phyloP scores from a whole-genome alignment of 768 basidiomycete genomes.

The Mycena rebaudengoi region DNA sequence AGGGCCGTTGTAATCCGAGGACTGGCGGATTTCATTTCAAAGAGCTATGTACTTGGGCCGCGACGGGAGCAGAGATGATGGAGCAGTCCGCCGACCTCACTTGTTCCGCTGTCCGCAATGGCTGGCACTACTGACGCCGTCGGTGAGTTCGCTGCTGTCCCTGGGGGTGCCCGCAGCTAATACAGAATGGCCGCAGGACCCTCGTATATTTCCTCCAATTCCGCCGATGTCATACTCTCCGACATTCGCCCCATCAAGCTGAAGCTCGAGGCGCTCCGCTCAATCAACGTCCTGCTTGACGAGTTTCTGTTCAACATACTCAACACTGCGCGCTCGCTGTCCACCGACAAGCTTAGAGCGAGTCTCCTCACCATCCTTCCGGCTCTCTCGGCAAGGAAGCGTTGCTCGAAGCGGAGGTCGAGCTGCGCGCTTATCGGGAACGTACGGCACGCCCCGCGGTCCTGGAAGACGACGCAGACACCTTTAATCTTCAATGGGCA shows the following conservation, averaged over 20 bases:
- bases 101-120: constrained; percentile 48
- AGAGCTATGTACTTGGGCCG: too few species aligned
- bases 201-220: constrained; percentile 81
- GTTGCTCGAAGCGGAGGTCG: constrained; percentile 92
- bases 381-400: constrained; percentile 89
- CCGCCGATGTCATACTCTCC: constrained; percentile 91
- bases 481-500: constrained; percentile 77
- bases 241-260: constrained; percentile 93
- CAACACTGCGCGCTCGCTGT: constrained; percentile 68
- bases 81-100: constrained; percentile 30
- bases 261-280: constrained; percentile 76
- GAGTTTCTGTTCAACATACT: constrained; percentile 84
- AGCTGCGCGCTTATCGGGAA: constrained; percentile 90
- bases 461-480: constrained; percentile 60
- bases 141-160: constrained; percentile 44
- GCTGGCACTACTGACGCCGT: constrained; percentile 48
- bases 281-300: constrained; percentile 85
- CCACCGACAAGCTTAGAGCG: constrained; percentile 77
- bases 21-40: too few species aligned
- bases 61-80: too few species aligned
- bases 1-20: too few species aligned
- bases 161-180: constrained; percentile 7
- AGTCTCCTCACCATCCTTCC: constrained; percentile 78
- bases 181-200: constrained; percentile 54
- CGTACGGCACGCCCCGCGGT: constrained; percentile 56